A percentile compares a stretch with the other conserved stretches of the same genome.
phyloP scores from a whole-genome alignment of 768 basidiomycete genomes.

The Strobilomyces confusus region DNA sequence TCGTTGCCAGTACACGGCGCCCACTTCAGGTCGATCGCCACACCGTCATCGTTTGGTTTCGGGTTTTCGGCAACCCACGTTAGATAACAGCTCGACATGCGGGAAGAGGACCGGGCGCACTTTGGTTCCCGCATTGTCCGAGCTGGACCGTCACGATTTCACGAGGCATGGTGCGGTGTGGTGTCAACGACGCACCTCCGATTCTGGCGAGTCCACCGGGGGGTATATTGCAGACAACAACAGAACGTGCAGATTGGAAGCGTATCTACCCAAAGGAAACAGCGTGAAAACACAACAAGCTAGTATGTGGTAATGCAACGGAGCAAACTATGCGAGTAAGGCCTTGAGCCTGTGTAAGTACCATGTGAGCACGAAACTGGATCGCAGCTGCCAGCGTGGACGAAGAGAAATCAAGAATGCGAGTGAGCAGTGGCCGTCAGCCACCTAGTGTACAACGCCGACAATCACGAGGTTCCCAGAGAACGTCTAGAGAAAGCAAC shows the following conservation, averaged over 20 bases:
- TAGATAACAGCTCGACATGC: slow-evolving; percentile 2
- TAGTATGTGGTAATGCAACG: slow-evolving; percentile 22
- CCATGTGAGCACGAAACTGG: slow-evolving; percentile 16
- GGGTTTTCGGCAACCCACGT: not conserved
- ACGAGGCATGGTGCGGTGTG: slow-evolving; percentile 55
- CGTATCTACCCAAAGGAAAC: slow-evolving; percentile 16
- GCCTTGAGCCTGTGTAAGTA: slow-evolving; percentile 36
- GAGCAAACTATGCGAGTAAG: slow-evolving; percentile 4
- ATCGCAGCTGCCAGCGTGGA: slow-evolving; percentile 16
- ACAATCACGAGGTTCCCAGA: slow-evolving; percentile 15
- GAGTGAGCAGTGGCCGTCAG: slow-evolving; percentile 27
- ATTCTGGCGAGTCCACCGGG: slow-evolving; percentile 7
- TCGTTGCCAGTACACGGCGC: slow-evolving; percentile 96
- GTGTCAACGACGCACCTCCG: not conserved
- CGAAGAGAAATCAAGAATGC: slow-evolving; percentile 13
- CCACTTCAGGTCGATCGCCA: slow-evolving; percentile 54
- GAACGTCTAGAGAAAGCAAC: slow-evolving; percentile 9
- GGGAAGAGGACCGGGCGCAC: slow-evolving; percentile 41
- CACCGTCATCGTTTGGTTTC: not conserved
- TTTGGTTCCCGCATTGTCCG: slow-evolving; percentile 92
- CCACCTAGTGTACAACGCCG: slow-evolving; percentile 21
- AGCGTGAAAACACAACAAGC: slow-evolving; percentile 19
- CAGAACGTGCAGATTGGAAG: slow-evolving; percentile 18
- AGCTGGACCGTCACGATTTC: slow-evolving; percentile 83
- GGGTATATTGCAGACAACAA: not conserved